These are phyloP conservation scores for Mycena haematopus DNA, from an alignment of 768 basidiomycete genomes.

Conservation along the genomic window DNA sequence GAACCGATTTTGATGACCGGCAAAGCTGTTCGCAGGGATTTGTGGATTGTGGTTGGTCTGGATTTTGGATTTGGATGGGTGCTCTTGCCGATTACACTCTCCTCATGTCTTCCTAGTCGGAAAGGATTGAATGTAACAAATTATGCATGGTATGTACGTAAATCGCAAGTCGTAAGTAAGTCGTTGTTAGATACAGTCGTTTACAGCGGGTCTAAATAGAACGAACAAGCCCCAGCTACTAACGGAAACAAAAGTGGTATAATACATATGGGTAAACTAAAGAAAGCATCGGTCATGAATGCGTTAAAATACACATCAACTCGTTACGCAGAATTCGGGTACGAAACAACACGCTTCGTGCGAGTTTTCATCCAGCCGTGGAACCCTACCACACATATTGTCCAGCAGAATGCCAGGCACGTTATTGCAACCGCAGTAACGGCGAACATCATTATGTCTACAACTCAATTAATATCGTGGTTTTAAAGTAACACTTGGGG, in stretches of 20 bases:
- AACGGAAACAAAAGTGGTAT: neutral
- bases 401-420: slow-evolving; percentile 88
- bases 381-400: slow-evolving; percentile 72
- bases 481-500: neutral
- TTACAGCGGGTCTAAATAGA: neutral
- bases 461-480: neutral
- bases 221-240: neutral
- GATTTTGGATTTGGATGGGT: slow-evolving; percentile 88
- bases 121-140: no score
- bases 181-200: slow-evolving; percentile 16
- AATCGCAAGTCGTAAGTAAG: neutral
- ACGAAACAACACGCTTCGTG: slow-evolving; percentile 36
- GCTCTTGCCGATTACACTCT: slow-evolving; percentile 69
- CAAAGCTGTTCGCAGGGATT: slow-evolving; percentile 92
- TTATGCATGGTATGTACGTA: no score
- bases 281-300: neutral
- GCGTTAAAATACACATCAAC: neutral
- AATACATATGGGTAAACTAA: neutral
- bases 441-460: slow-evolving; percentile 90
- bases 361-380: slow-evolving; percentile 80
- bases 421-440: slow-evolving; percentile 87
- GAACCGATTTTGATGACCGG: slow-evolving; percentile 77
- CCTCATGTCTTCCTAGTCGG: slow-evolving; percentile 30
- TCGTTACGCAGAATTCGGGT: slow-evolving; percentile 42
- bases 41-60: slow-evolving; percentile 84